phyloP scores from a whole-genome alignment of 2,329 filamentous ascomycete species.

The Phialocephala sp. region DNA sequence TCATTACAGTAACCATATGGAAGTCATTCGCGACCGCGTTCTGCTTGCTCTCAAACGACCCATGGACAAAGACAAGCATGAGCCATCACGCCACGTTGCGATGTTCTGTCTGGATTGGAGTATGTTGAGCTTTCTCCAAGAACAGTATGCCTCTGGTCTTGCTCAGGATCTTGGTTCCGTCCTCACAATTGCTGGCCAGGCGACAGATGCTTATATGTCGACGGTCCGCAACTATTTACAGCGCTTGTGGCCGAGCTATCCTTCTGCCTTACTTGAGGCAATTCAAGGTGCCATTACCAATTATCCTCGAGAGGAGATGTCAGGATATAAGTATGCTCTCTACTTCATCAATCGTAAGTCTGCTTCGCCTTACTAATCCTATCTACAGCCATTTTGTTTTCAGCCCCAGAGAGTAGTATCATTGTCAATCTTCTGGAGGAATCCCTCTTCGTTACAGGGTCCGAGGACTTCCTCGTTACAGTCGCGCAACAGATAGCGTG shows the following conservation, averaged over 20 bases:
- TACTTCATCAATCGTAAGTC: background rate
- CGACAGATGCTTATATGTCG: conserved; percentile 12
- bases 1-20: conserved; percentile 11
- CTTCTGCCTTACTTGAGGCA: background rate
- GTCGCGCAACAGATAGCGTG: conserved; percentile 7
- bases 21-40: background rate
- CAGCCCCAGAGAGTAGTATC: background rate
- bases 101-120: conserved; percentile 13
- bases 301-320: conserved; percentile 7
- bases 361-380: background rate
- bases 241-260: background rate
- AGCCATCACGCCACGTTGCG: conserved; percentile 1
- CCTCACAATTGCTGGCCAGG: conserved; percentile 14
- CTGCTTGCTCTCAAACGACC: background rate
- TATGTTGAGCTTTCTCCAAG: conserved; percentile 6
- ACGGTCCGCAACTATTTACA: conserved; percentile 10
- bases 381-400: background rate
- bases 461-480: background rate
- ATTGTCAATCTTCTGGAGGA: conserved; percentile 6
- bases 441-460: conserved; percentile 2
- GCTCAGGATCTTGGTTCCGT: conserved; percentile 12
- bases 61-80: background rate
- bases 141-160: conserved; percentile 4
- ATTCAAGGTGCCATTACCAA: conserved; percentile 8
- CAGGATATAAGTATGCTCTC: background rate